Evolutionary conservation across 345 rosid genomes (phyloP), one percentile per base, ranked within the genome.

Genomic region (Cardamine occulta): DNA sequence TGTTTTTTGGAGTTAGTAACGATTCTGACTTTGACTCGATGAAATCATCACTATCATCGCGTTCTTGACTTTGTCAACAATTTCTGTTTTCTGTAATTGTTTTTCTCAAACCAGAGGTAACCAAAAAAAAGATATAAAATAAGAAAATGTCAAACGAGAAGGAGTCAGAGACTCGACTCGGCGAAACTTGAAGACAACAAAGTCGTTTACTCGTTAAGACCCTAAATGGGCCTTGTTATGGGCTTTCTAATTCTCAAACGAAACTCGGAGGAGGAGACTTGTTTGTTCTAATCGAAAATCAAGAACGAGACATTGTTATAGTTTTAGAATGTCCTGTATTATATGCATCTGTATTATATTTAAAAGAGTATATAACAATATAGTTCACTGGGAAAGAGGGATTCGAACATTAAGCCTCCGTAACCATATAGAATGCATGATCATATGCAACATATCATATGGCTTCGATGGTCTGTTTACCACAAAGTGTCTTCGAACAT

Each of bases 341-440:
- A 18, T 49, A 58, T 26, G 60, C 54, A 51, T 75, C 34, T 44
- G 8, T 61, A 23, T 8, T 62, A 23, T 61, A 31, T 75, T 42
- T 52, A 19, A 59, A 24, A 52, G 18, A 37, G 40, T 37, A 37
- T 44, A 10, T 44, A 47, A 56, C 66, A 63, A 12, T 37, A 55
- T 31, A 48, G 44, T 57, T 59, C 66, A 74, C 21, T 40, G 44
- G 17, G 60, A 66, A 24, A 61, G 68, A 57, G 84, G 74, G 40
- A 81, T 31, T 71, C 78, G 77, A 42, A 85, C 57, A 62, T 89
- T 87, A 26, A 89, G 84, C 80, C 92, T 82, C 40, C 90, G 85
- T 14, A 89, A 77, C 95, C 95, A 89, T 1, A 86, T 74, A 8
- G 90, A 89, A 59, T 89, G 95, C 70, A 86, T 65, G 21, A 89